Evolutionary conservation across 2,329 filamentous ascomycete species (phyloP).

Genomic region (Periconia sp.): DNA sequence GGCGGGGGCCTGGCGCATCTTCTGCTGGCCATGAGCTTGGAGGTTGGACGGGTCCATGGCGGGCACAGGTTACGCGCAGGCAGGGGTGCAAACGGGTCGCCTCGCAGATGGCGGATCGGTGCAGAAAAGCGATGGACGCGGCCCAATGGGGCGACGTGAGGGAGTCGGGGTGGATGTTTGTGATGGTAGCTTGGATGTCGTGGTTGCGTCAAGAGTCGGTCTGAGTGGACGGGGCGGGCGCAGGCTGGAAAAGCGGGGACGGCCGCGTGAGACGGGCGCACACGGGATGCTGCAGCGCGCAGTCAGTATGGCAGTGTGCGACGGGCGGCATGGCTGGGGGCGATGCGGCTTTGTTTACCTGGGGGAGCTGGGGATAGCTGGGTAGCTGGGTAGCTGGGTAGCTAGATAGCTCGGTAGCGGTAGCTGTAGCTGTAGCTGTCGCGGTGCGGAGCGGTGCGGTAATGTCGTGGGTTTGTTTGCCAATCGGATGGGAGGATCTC

Average conservation of each 20-base stretch:
- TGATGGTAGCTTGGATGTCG: conserved; percentile 35
- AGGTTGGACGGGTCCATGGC: conserved; percentile 47
- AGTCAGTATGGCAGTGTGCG: conserved; percentile 18
- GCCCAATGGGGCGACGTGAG: conserved; percentile 34
- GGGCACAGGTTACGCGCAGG: conserved; percentile 40
- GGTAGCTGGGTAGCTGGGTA: no score
- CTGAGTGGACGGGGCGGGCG: conserved; percentile 38
- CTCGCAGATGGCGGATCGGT: conserved; percentile 25
- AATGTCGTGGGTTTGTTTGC: conserved; percentile 18
- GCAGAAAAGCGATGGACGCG: conserved; percentile 23
- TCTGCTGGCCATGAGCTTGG: conserved; percentile 44
- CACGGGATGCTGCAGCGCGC: conserved; percentile 14
- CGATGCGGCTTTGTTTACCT: conserved; percentile 26
- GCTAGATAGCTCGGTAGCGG: no score
- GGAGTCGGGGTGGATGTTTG: conserved; percentile 30
- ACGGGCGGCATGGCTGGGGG: conserved; percentile 5
- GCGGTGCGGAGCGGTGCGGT: no score
- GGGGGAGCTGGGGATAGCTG: conserved; percentile 10
- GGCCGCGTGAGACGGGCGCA: conserved; percentile 13
- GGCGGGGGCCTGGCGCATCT: conserved; percentile 44
- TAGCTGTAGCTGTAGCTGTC: no score
- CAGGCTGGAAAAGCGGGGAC: conserved; percentile 30
- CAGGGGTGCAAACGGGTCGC: conserved; percentile 26
- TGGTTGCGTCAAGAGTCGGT: conserved; percentile 41
- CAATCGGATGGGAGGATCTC: conserved; percentile 28